Evolutionary conservation across 2,329 filamentous ascomycete genomes (phyloP).

Genomic region (Plectosphaerella cucumerina): DNA sequence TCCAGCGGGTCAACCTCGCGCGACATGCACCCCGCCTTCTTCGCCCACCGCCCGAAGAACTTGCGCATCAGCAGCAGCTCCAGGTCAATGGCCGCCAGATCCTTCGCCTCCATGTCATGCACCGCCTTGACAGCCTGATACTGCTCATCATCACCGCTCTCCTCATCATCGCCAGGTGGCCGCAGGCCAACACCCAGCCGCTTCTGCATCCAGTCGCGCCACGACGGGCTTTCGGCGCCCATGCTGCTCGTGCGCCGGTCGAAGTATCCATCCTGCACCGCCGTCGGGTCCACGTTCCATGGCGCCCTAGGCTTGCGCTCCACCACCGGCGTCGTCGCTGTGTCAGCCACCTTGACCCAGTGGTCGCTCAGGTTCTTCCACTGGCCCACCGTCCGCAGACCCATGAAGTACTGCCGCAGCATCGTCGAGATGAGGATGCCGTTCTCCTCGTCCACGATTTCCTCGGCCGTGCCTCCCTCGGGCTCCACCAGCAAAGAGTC

Average conservation of each 20-base stretch:
- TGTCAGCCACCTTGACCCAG: conserved; percentile 63
- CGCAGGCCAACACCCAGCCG: conserved; percentile 27
- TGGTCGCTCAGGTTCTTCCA: conserved; percentile 73
- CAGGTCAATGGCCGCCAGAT: conserved; percentile 40
- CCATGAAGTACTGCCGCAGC: conserved; percentile 88
- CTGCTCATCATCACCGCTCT: conserved; percentile 32
- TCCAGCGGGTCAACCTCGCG: conserved; percentile 50
- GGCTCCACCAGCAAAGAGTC: conserved; percentile 68
- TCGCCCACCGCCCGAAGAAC: conserved; percentile 70
- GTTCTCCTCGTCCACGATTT: conserved; percentile 80
- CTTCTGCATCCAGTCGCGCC: conserved; percentile 30
- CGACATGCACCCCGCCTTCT: conserved; percentile 58
- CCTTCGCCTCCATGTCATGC: conserved; percentile 19
- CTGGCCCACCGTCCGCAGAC: conserved; percentile 71
- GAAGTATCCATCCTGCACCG: conserved; percentile 27
- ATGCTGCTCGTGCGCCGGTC: conserved; percentile 6
- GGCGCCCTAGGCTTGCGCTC: conserved; percentile 25
- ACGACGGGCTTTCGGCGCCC: conserved; percentile 22
- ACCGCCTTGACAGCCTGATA: conserved; percentile 29
- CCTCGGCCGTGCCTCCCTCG: conserved; percentile 72
- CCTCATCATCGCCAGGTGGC: conserved; percentile 27
- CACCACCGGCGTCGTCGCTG: conserved; percentile 49
- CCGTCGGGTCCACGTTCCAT: conserved; percentile 12
- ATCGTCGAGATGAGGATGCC: conserved; percentile 83
- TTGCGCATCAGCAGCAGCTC: conserved; percentile 63